Evolutionary conservation across 208 protist genomes (phyloP), one percentile per base, ranked within the genome.

Genomic region (Acanthamoeba healyi): DNA sequence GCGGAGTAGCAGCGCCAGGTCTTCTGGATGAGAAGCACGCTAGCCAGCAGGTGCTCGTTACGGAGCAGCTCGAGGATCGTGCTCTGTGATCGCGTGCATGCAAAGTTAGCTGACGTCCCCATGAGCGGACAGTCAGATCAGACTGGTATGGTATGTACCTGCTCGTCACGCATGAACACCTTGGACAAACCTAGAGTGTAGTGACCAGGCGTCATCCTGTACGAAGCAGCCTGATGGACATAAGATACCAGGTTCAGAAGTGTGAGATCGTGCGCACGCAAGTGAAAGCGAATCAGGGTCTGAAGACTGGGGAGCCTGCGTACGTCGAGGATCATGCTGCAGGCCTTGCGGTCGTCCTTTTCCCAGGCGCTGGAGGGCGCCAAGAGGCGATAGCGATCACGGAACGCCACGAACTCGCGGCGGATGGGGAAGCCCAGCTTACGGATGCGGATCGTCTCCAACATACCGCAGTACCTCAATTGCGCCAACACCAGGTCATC

Each of bases 381-480:
- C 17, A 93, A 65, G 36, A 93, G 89, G 74, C 91, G 70, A 54
- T 88, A 94, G 17, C 91, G 54, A 32, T 95, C 94, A 14, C 38
- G n/a, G 72, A 93, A 94, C 24, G 51, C 46, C 61, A 19, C 24
- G 42, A 93, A 95, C 22, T 94, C 63, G 24, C 84, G 17, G 9
- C 95, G 94, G 49, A 95, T 58, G 36, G 95, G 93, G 74, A 95
- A 96, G 9, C 95, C 95, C 15, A 86, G 51, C 56, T 92, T 94
- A n/a, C 95, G 94, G 63, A 96, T 96, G 89, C 93, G 91, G 54
- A 97, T 92, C 24, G 94, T 94, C 65, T 97, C 96, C 72, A 97
- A 95, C 61, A 97, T 94, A 63, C 96, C 96, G 1, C 63, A 58
- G 24, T 93, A 93, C 17, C 88, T 2, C 0, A 93, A 63, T 46